phyloP scores from a whole-genome alignment of 371 early-diverging fungal genomes.

The Lichtheimia hyalospora region DNA sequence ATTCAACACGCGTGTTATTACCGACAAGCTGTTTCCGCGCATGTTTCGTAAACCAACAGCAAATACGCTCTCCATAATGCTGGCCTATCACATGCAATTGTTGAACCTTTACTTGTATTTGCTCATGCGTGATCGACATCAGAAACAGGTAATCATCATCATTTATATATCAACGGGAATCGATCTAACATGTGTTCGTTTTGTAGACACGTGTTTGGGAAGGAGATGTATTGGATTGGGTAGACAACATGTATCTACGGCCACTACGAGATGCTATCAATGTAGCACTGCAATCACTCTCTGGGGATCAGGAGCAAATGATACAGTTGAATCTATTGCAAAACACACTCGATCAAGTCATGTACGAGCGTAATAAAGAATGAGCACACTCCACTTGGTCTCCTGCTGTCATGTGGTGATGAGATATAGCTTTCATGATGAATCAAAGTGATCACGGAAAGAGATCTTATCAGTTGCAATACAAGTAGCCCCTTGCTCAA shows the following conservation, averaged over 20 bases:
- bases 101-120: conserved; percentile 43
- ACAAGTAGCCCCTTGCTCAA: too few relatives aligned
- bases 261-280: not conserved
- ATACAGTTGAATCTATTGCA: not conserved
- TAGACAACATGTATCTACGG: not conserved
- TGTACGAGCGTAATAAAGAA: not conserved
- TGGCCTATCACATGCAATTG: conserved; percentile 34
- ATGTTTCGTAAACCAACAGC: conserved; percentile 7
- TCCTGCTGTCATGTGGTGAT: too few relatives aligned
- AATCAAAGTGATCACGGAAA: not conserved
- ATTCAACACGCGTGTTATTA: conserved; percentile 12
- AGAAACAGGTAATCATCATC: conserved; percentile 13
- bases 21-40: conserved; percentile 16
- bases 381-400: not conserved
- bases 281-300: not conserved
- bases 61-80: conserved; percentile 16
- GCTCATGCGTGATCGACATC: conserved; percentile 32
- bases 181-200: not conserved
- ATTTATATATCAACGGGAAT: not conserved
- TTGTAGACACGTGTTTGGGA: conserved; percentile 5
- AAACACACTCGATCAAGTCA: conserved; percentile 5
- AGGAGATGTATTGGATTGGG: conserved; percentile 1
- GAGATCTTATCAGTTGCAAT: too few relatives aligned
- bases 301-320: not conserved
- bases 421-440: not conserved